Percentiles rank a stretch among this genome's conserved stretches.
Evolutionary conservation across 1,139 yeast species (phyloP).

Genomic region (Taphrina flavorubra): DNA sequence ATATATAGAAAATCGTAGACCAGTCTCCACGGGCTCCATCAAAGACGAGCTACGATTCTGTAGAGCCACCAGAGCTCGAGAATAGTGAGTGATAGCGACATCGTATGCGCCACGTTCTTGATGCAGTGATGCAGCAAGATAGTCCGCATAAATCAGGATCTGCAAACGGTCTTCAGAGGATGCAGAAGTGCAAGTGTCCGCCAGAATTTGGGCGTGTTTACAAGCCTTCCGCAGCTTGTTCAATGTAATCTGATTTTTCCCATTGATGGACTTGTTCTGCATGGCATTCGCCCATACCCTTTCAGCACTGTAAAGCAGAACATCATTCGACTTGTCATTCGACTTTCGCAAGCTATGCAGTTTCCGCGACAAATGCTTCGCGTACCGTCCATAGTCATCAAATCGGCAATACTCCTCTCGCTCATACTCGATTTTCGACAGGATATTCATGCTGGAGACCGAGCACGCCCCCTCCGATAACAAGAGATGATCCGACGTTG

Average conservation of each 20-base stretch:
- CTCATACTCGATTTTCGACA: conserved; percentile 31
- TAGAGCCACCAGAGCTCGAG: conserved; percentile 32
- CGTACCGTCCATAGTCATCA: conserved; percentile 37
- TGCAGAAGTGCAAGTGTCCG: neutral
- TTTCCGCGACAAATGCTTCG: conserved; percentile 33
- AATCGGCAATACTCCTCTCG: conserved; percentile 36
- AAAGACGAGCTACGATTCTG: conserved; percentile 24
- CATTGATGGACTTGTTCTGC: conserved; percentile 26
- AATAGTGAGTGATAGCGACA: conserved; percentile 21
- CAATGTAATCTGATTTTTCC: conserved; percentile 17
- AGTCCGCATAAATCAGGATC: conserved; percentile 15
- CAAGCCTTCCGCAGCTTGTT: conserved; percentile 36
- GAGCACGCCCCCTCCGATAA: too few relatives aligned
- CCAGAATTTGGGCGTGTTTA: conserved; percentile 11
- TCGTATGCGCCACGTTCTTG: conserved; percentile 29
- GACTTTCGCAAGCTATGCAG: conserved; percentile 27
- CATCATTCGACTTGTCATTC: conserved; percentile 1
- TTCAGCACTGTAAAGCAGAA: conserved; percentile 33
- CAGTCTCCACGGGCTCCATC: conserved; percentile 35
- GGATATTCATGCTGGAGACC: neutral
- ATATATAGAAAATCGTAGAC: conserved; percentile 23
- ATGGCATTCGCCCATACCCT: conserved; percentile 35
- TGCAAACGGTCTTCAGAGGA: conserved; percentile 10
- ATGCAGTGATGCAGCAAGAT: conserved; percentile 11
- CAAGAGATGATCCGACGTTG: too few relatives aligned